Conservation (phyloP, 352 stramenopile species). For the Pythium apleroticum region DNA sequence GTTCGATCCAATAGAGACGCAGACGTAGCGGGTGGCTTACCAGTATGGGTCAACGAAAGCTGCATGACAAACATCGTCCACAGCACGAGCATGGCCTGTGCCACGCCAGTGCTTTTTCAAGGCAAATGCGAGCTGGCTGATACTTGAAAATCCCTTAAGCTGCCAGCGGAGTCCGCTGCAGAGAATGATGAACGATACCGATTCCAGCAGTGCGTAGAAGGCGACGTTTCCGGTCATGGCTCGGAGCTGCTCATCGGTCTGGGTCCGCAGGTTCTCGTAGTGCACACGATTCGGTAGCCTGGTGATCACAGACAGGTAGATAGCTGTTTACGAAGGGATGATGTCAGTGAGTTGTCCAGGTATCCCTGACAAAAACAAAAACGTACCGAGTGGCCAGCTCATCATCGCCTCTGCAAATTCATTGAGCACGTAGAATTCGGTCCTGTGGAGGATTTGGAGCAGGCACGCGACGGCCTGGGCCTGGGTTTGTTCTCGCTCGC, state of each 20-base stretch:
- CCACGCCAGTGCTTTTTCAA: constrained; percentile 28
- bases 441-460: constrained; percentile 18
- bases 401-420: constrained; percentile 30
- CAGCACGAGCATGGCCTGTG: constrained; percentile 20
- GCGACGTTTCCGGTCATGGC: neutral
- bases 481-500: neutral
- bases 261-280: constrained; percentile 6
- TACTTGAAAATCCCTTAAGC: constrained; percentile 1
- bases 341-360: neutral
- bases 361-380: neutral
- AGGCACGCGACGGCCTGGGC: neutral
- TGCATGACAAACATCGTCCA: constrained; percentile 26
- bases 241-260: neutral
- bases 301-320: constrained; percentile 3
- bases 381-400: constrained; percentile 17
- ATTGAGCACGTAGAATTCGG: constrained; percentile 20
- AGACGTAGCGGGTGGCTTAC: neutral
- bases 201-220: constrained; percentile 1
- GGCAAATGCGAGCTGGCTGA: constrained; percentile 33
- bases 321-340: neutral
- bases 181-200: constrained; percentile 7
- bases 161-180: neutral
- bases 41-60: constrained; percentile 11
- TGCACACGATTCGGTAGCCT: constrained; percentile 9
- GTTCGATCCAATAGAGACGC: neutral